Base-by-base conservation (phyloP, 257 asterid genomes). In the Nicotiana otophora region DNA sequence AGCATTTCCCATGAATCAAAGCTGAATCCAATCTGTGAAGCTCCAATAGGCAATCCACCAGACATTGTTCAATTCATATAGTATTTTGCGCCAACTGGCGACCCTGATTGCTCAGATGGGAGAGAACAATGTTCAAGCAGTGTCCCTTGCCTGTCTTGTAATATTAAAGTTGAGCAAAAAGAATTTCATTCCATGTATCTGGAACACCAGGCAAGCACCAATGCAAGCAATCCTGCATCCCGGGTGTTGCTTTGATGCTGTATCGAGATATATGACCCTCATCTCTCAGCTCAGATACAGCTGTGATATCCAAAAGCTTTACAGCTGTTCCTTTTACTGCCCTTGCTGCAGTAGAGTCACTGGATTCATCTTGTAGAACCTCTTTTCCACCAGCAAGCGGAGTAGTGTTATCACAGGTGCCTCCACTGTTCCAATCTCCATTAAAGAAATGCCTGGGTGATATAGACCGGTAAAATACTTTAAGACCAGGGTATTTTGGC, bases 171-270 rank as follows among this genome's bases (percentile, higher is more conserved):
- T 90, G 97, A 1, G 97, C 94, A 82, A 88, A 90, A 79, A 95
- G 90, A 87, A 95, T 82, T 85, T 93, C 98, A 83, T 95, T 95
- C 98, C 98, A 95, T 31, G 97, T 83, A 89, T 95, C 98, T 1
- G 98, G 98, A 67, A 95, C 87, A 78, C 98, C 98, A 0, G 98
- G 98, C 77, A 95, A 88, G 90, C 98, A 95, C 98, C 98, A 95
- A 80, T 95, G 98, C 92, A 95, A 87, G 89, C 99, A 95, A 88
- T 95, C 99, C 86, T 95, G 99, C 84, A 87, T 72, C 26, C 97
- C 97, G 0, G 98, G 94, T 51, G 97, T 93, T 54, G 95, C 90
- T 83, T 86, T 92, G 66, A 92, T 86, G 84, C 97, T 93, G 88
- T 92, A 95, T 67, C 98, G 94, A 0, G 99, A 95, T 74, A 93